A percentile compares a stretch with the other conserved stretches of the same genome.
Conservation (phyloP, 805 yeast species). For the Suhomyces kilbournensis region DNA sequence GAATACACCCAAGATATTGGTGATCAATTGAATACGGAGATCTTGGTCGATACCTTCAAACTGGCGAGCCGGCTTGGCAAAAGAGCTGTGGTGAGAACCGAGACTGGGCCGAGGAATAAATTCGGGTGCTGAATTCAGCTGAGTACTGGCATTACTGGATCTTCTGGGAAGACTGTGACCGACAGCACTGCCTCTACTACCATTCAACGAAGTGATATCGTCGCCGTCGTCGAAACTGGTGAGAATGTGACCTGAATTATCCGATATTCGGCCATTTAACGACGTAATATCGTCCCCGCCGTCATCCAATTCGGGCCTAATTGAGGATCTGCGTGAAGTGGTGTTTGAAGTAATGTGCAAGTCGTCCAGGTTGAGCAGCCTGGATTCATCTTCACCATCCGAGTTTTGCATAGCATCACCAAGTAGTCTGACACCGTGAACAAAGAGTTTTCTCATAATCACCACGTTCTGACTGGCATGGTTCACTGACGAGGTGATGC, state of each 20-base stretch:
- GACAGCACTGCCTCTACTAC: conserved; percentile 3
- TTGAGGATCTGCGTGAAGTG: background rate
- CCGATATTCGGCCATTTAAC: conserved; percentile 9
- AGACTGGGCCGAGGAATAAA: background rate
- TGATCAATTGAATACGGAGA: conserved; percentile 18
- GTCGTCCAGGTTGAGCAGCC: background rate
- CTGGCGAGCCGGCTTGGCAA: conserved; percentile 1
- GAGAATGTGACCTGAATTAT: background rate
- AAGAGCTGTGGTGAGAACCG: background rate
- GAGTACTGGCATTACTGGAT: background rate
- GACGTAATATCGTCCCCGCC: conserved; percentile 24
- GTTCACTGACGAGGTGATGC: conserved; percentile 37
- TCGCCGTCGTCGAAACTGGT: conserved; percentile 17
- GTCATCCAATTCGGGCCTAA: conserved; percentile 7
- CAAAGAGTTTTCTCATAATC: conserved; percentile 14
- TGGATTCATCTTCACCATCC: background rate
- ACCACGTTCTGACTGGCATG: conserved; percentile 5
- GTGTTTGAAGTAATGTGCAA: background rate
- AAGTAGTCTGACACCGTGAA: conserved; percentile 18
- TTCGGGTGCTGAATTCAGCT: background rate
- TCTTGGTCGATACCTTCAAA: conserved; percentile 20
- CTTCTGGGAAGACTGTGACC: background rate
- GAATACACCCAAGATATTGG: conserved; percentile 22
- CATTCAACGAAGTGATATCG: conserved; percentile 19
- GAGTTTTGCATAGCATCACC: conserved; percentile 15